phyloP scores from a whole-genome alignment of 352 stramenopile species.

The Globisporangium viniferum region DNA sequence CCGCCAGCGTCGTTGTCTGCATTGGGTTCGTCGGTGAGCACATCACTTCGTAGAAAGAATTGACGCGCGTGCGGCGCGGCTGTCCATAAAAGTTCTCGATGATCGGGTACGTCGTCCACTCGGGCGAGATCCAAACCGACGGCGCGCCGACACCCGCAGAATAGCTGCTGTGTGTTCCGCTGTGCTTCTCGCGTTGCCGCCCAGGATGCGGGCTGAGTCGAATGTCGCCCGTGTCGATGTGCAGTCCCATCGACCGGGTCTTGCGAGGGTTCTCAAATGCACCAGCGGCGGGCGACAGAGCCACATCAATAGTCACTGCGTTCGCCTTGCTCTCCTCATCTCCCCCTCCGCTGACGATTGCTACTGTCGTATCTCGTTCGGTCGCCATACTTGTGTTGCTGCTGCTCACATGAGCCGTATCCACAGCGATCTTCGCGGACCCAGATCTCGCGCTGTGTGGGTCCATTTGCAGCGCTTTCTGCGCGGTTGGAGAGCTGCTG shows the following conservation, averaged over 20 bases:
- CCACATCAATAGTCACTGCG: background rate
- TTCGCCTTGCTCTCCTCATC: background rate
- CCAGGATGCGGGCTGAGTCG: conserved; percentile 4
- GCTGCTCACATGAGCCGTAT: background rate
- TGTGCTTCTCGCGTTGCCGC: conserved; percentile 2
- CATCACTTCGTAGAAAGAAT: conserved; percentile 85
- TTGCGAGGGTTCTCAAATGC: background rate
- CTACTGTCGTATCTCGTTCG: background rate
- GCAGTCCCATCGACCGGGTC: background rate
- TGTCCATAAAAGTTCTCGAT: conserved; percentile 81
- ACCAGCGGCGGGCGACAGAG: background rate
- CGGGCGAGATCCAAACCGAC: conserved; percentile 63
- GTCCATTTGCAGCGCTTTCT: conserved; percentile 10
- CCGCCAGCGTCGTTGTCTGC: conserved; percentile 55
- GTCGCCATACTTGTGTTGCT: background rate
- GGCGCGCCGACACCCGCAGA: conserved; percentile 30
- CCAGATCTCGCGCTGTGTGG: background rate
- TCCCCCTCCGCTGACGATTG: background rate
- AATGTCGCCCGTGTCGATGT: conserved; percentile 10
- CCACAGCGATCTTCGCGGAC: conserved; percentile 1
- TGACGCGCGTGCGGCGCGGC: conserved; percentile 37
- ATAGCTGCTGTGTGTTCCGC: background rate
- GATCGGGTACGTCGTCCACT: conserved; percentile 71
- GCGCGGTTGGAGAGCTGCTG: background rate
- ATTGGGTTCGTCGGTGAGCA: conserved; percentile 60